Percentiles rank a stretch among this genome's conserved stretches.
Evolutionary conservation across 768 basidiomycete genomes (phyloP).

Genomic region (Phanerodontia chrysosporium): DNA sequence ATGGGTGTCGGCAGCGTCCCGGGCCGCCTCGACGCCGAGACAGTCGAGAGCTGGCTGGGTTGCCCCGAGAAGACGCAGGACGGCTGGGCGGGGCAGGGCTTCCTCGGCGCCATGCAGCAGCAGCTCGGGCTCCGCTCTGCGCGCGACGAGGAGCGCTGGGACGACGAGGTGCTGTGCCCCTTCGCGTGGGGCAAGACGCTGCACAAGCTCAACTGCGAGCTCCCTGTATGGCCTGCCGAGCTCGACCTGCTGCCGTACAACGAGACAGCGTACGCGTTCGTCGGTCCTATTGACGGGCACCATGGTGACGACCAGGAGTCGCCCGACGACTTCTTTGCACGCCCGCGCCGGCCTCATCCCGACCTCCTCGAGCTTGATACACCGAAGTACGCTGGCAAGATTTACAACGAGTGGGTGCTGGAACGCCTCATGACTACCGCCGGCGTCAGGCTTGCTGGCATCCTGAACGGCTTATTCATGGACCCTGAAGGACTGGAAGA

Average conservation of each 20-base stretch:
- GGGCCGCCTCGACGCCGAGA: slow-evolving; percentile 49
- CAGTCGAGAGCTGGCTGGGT: slow-evolving; percentile 53
- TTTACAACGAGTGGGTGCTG: slow-evolving; percentile 63
- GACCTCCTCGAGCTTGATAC: slow-evolving; percentile 73
- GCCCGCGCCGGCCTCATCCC: slow-evolving; percentile 20
- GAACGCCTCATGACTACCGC: slow-evolving; percentile 82
- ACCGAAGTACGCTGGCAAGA: slow-evolving; percentile 67
- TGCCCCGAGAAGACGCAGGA: slow-evolving; percentile 45
- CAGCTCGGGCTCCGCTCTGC: slow-evolving; percentile 11
- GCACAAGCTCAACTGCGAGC: slow-evolving; percentile 75
- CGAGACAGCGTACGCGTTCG: background rate
- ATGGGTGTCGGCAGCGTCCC: slow-evolving; percentile 43
- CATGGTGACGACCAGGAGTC: slow-evolving; percentile 11
- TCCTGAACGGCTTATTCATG: slow-evolving; percentile 73
- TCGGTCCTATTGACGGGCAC: slow-evolving; percentile 13
- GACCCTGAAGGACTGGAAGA: slow-evolving; percentile 23
- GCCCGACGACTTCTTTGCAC: slow-evolving; percentile 6
- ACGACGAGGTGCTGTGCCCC: slow-evolving; percentile 66
- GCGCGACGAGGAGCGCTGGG: slow-evolving; percentile 30
- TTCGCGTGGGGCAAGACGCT: slow-evolving; percentile 73
- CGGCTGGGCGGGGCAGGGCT: background rate
- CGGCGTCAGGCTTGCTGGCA: slow-evolving; percentile 78
- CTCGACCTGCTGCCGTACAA: slow-evolving; percentile 50
- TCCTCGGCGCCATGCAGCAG: slow-evolving; percentile 12
- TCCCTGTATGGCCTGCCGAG: slow-evolving; percentile 69